These are phyloP conservation scores for Colletotrichum australisinense DNA, from an alignment of 2,329 filamentous ascomycete genomes.

Conservation along the genomic window DNA sequence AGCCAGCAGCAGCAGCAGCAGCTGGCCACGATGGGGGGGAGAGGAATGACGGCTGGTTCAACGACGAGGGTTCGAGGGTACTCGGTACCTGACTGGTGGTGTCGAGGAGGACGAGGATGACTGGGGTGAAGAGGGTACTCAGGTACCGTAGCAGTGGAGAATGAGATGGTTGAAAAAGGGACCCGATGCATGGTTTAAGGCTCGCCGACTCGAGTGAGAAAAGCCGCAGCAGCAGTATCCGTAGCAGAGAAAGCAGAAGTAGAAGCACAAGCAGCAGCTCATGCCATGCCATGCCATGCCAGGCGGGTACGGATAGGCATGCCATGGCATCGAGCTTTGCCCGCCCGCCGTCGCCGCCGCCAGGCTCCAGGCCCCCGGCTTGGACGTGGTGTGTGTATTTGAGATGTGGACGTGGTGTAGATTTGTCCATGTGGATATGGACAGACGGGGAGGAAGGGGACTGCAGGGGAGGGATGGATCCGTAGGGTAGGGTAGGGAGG, in stretches of 20 bases:
- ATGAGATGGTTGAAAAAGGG: slow-evolving; percentile 40
- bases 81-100: slow-evolving; percentile 52
- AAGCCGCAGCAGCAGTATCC: slow-evolving; percentile 48
- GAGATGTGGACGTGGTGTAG: background rate
- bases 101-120: slow-evolving; percentile 1
- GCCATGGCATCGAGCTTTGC: slow-evolving; percentile 26
- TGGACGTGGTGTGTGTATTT: background rate
- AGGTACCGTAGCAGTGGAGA: slow-evolving; percentile 46
- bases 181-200: slow-evolving; percentile 47
- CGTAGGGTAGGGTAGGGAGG: background rate
- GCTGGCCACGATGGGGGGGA: slow-evolving; percentile 37
- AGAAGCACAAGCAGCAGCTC: slow-evolving; percentile 45
- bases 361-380: slow-evolving; percentile 12
- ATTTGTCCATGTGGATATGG: slow-evolving; percentile 4
- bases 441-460: background rate
- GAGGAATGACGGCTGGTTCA: slow-evolving; percentile 26
- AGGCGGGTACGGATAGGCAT: slow-evolving; percentile 33
- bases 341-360: background rate
- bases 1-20: slow-evolving; percentile 38
- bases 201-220: slow-evolving; percentile 47
- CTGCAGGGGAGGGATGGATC: background rate
- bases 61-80: slow-evolving; percentile 40
- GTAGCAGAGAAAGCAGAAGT: slow-evolving; percentile 47
- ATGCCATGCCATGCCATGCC: slow-evolving; percentile 47
- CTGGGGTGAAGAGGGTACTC: slow-evolving; percentile 16